Percentiles rank a stretch among this genome's conserved stretches.
These are phyloP conservation scores for Pseudogymnoascus sp. DNA, from an alignment of 2,329 filamentous ascomycete genomes.

Conservation along the genomic window DNA sequence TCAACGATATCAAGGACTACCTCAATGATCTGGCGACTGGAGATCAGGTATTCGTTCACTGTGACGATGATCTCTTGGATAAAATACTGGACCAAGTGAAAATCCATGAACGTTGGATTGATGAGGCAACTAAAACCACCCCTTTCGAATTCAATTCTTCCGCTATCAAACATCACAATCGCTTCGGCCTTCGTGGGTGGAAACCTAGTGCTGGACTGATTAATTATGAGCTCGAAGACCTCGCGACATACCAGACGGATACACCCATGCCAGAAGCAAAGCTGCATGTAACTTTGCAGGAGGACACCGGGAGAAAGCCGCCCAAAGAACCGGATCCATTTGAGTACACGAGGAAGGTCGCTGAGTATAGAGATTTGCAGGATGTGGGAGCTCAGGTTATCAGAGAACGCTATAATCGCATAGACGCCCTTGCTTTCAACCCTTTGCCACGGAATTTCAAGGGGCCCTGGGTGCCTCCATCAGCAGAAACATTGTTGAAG, in stretches of 20 bases:
- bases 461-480: neutral
- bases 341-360: conserved; percentile 1
- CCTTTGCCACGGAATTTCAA: neutral
- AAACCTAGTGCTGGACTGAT: neutral
- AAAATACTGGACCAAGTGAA: neutral
- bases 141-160: neutral
- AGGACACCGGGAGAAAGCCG: neutral
- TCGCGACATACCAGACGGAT: neutral
- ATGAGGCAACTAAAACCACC: neutral
- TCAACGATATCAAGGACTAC: conserved; percentile 25
- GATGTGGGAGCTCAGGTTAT: neutral
- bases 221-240: neutral
- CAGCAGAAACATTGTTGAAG: neutral
- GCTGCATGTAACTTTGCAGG: conserved; percentile 1
- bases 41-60: neutral
- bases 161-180: neutral
- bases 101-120: neutral
- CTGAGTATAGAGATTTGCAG: neutral
- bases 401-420: neutral
- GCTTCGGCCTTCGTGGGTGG: neutral
- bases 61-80: neutral
- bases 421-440: neutral
- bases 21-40: conserved; percentile 17
- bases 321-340: neutral
- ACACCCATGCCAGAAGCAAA: neutral